Base-by-base conservation (phyloP, 2,329 filamentous ascomycete species). In the Eutypa lata region DNA sequence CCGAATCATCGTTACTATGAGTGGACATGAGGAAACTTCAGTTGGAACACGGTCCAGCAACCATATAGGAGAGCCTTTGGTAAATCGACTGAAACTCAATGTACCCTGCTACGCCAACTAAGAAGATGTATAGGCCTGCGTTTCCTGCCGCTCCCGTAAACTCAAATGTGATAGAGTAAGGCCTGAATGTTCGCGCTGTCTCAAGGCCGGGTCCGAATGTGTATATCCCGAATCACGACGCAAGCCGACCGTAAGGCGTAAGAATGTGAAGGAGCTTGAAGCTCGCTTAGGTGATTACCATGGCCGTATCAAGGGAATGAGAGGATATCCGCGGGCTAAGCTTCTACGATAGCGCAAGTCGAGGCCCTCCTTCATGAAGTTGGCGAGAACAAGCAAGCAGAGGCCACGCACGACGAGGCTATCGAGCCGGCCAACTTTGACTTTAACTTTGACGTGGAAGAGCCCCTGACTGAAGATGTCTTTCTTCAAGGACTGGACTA, bases 251-350 rank as follows among this genome's bases (percentile, higher is more conserved):
- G 88, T 90, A 19, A 96, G 95, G 75, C 80, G 91, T 64, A 86
- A 89, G 60, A 96, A 96, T 70, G 92, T 96, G 56, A 94, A 89
- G 74, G 88, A 94, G 67, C 76, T 97, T 53, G 93, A 97, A 71
- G 90, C 90, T 58, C 83, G 93, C 65, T 75, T 97, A 67, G 89
- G 90, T 94, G 83, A 59, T 76, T 51, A 52, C 33, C 22, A 38
- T 10, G 5, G 26, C 26, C 26, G 10, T 31, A 26, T 37, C 24
- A 16, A 21, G 14, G 49, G 37, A 22, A 31, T 21, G 50, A n/a
- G 54, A 21, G 21, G 57, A 63, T 62, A 55, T 44, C 38, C 47
- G 35, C 44, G 24, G 51, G 55, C 56, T 50, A 57, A 53, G 46
- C 53, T 14, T 18, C 16, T 57, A 48, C 61, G 61, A 59, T 60